Conservation (phyloP, 345 rosid genomes). For the Lepidium sativum region DNA sequence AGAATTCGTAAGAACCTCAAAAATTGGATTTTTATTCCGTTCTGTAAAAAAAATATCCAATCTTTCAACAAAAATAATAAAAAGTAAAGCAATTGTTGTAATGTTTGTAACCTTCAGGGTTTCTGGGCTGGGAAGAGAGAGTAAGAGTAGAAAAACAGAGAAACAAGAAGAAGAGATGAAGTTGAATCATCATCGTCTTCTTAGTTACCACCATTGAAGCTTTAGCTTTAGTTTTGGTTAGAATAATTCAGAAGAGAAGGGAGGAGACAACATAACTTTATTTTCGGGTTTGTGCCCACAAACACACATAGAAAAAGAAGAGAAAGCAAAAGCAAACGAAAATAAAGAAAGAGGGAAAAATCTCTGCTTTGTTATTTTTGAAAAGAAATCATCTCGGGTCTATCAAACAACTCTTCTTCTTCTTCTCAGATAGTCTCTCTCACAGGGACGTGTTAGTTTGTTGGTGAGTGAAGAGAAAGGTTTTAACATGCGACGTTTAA, state of each 20-base stretch:
- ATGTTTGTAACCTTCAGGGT: conserved; percentile 64
- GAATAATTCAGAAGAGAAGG: background rate
- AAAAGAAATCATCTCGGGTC: conserved; percentile 9
- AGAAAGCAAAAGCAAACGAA: conserved; percentile 26
- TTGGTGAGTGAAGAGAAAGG: background rate
- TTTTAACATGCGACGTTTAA: conserved; percentile 8
- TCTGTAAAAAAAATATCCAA: no score
- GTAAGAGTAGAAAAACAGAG: conserved; percentile 27
- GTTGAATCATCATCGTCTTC: conserved; percentile 1
- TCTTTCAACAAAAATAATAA: no score
- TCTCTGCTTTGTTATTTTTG: background rate
- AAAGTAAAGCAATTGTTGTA: background rate
- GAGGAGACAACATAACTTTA: conserved; percentile 17
- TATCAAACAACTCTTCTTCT: conserved; percentile 11
- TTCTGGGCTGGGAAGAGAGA: conserved; percentile 65
- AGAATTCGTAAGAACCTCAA: background rate
- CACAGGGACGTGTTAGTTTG: background rate
- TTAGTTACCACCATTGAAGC: background rate
- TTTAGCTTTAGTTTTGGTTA: background rate
- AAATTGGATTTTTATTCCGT: background rate
- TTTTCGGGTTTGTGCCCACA: conserved; percentile 12
- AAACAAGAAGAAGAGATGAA: conserved; percentile 20
- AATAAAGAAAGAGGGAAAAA: background rate
- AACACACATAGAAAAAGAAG: conserved; percentile 22
- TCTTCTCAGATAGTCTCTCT: conserved; percentile 10